Evolutionary conservation across 768 basidiomycete genomes (phyloP), one percentile per base, ranked within the genome.

Genomic region (Auricularia cornea): DNA sequence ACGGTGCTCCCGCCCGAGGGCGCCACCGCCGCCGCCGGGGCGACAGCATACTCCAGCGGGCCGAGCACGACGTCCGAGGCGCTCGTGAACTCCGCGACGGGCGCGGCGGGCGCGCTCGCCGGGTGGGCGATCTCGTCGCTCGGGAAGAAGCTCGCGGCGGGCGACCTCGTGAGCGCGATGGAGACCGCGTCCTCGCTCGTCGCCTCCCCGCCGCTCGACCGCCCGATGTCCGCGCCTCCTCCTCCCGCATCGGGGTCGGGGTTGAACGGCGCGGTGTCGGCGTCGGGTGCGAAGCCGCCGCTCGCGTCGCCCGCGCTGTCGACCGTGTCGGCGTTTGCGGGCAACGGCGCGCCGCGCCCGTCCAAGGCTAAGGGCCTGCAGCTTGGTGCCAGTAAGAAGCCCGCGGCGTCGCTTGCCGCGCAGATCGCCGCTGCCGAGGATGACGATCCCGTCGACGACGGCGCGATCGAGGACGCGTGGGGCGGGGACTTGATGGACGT

Each of bases 101-200:
- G 94, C 0, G 95, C 94, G 2, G 96, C 95, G 20, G 89, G 91
- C 26, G 90, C 88, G 20, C 77, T 99, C 3, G 95, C 96, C 16
- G 93, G 94, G 5, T 98, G 96, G 96, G 96, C 96, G 2, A 92
- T 98, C 51, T 90, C 93, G 3, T 94, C 90, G 0, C 70, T 98
- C 0, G 87, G 90, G 30, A 94, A 86, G 76, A 90, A 66, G 62
- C 48, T 63, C 64, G 51, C 62, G 1, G 54, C 54, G 3, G 54
- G 54, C 54, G 54, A 57, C 54, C 26, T 57, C 28, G 30, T 57
- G 10, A 57, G 54, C 54, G 11, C 26, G 28, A 57, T 57, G 54
- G 18, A 57, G 1, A 57, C 54, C 8, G 54, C 54, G 26, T 57
- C 54, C 10, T 6, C 54, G 26, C 54, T 57, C 1, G 30, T 57